Evolutionary conservation across 306 rosid genomes (phyloP), one percentile per base, ranked within the genome.

Genomic region (Casuarina glauca): DNA sequence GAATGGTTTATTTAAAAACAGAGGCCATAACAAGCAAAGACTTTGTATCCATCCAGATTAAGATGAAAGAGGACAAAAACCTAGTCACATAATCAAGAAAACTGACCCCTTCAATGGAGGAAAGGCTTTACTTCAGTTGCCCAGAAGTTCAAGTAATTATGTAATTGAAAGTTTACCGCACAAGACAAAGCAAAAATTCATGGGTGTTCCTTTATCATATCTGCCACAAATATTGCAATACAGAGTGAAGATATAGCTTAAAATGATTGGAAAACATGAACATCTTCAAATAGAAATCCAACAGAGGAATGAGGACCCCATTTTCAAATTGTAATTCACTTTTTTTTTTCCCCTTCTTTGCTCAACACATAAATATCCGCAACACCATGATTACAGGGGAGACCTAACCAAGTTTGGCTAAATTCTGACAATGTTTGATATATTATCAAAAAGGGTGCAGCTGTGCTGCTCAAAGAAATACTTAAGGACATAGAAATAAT

Each of bases 221-320:
- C 44, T 10, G 36, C 19, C 2, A 61, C 68, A 12, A 55, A 35
- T 11, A 4, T 36, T 2, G n/a, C 3, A 8, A 49, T 70, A 55
- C n/a, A 49, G 74, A 42, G 75, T 63, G 74, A 74, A 76, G 78
- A 54, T 72, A 78, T 76, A 52, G 85, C 74, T 76, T 70, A 51
- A n/a, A 54, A 53, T 54, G 17, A 72, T 35, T 43, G 58, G 72
- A 79, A 76, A 67, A 68, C 63, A 74, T 73, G 72, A 44, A 68
- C 10, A 64, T 5, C 70, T 60, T 1, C 46, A 66, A 66, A 2
- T 26, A 66, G 32, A 36, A 63, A 38, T 13, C 6, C 45, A 63
- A 63, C 45, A 5, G 10, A 36, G 19, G 19, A 66, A 66, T 6
- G 9, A 49, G 49, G 6, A 9, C 63, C 10, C 35, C 2, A 19